Conservation (phyloP, 169 alveolate genomes). For the Plasmodium vivax region DNA sequence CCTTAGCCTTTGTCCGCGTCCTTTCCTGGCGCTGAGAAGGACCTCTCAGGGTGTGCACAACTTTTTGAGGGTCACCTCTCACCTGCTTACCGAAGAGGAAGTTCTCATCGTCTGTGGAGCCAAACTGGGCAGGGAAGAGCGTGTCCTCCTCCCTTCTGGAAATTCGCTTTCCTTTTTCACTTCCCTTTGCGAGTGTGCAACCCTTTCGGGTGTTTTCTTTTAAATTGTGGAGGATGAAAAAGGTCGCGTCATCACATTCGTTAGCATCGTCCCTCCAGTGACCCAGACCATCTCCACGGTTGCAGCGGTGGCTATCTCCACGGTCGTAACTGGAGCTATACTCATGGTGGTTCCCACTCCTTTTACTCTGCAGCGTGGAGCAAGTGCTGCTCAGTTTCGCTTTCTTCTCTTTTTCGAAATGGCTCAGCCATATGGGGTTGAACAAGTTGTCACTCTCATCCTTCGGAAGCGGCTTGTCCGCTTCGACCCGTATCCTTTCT, state of each 20-base stretch:
- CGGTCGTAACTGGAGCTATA: background rate
- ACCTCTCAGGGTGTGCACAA: background rate
- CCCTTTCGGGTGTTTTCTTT: background rate
- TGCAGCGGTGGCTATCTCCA: background rate
- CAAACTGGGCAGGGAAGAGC: background rate
- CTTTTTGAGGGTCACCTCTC: background rate
- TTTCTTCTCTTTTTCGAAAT: background rate
- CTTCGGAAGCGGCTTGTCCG: background rate
- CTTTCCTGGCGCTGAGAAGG: background rate
- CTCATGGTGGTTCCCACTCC: background rate
- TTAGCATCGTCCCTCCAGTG: background rate
- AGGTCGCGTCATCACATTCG: background rate
- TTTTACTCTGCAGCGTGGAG: background rate
- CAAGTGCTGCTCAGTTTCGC: background rate
- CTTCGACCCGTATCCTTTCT: background rate
- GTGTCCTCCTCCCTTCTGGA: background rate
- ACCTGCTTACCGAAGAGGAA: background rate
- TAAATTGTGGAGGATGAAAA: background rate
- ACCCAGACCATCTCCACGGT: background rate
- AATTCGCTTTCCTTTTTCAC: background rate
- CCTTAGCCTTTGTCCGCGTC: background rate
- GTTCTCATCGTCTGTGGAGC: background rate
- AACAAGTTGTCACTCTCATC: background rate
- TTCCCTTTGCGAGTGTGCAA: background rate
- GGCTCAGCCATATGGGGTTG: background rate